These are phyloP conservation scores for Tremella mesenterica DNA, from an alignment of 768 basidiomycete species.

Conservation along the genomic window DNA sequence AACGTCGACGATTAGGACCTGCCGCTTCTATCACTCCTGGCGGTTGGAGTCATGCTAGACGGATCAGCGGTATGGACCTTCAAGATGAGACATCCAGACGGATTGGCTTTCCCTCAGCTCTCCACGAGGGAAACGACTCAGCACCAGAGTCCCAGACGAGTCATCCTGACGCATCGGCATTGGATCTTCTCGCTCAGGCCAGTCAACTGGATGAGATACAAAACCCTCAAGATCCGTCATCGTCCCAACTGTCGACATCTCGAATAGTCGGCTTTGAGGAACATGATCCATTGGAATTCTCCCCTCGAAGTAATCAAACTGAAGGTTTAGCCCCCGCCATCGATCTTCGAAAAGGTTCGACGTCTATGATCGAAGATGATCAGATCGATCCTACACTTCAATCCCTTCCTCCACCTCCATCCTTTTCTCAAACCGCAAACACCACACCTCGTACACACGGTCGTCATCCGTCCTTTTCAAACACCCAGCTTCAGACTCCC, in stretches of 20 bases:
- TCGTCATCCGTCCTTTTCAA: conserved; percentile 5
- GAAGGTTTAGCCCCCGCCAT: conserved; percentile 22
- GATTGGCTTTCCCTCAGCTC: neutral
- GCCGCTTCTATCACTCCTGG: neutral
- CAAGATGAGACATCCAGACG: neutral
- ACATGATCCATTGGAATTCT: neutral
- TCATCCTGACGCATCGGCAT: conserved; percentile 12
- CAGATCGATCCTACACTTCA: conserved; percentile 22
- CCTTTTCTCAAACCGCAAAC: conserved; percentile 2
- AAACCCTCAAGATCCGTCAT: conserved; percentile 1
- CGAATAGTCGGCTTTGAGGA: neutral
- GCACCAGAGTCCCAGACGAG: neutral
- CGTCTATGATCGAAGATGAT: conserved; percentile 7
- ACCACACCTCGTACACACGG: conserved; percentile 15
- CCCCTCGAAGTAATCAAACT: neutral
- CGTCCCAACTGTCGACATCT: neutral
- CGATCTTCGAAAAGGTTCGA: conserved; percentile 5
- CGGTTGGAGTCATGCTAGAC: conserved; percentile 1
- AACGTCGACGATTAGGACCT: neutral
- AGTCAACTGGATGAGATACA: conserved; percentile 27
- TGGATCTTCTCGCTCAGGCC: conserved; percentile 34
- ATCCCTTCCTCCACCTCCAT: neutral
- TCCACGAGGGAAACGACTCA: conserved; percentile 1
- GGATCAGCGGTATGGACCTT: conserved; percentile 8
- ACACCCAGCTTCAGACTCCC: neutral